Evolutionary conservation across 768 basidiomycete species (phyloP).

Genomic region (Plicaturopsis crispa): DNA sequence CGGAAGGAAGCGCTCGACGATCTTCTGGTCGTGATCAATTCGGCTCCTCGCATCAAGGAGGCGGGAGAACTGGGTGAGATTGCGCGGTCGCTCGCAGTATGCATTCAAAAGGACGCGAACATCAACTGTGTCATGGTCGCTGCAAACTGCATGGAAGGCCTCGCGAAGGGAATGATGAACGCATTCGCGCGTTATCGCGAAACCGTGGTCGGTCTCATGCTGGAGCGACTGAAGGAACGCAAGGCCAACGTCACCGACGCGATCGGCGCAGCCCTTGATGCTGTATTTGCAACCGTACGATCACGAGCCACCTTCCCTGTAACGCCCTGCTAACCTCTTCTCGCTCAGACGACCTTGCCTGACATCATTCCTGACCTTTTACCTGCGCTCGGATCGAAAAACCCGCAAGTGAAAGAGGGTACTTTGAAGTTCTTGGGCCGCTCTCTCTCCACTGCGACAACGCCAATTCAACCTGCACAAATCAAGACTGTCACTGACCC

Average conservation of each 20-base stretch:
- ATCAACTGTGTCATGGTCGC: conserved; percentile 92
- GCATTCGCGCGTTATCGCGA: conserved; percentile 73
- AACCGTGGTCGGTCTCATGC: conserved; percentile 62
- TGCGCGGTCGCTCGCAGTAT: conserved; percentile 64
- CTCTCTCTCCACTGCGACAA: conserved; percentile 62
- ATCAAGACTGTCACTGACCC: conserved; percentile 78
- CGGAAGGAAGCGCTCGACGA: conserved; percentile 89
- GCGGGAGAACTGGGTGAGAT: conserved; percentile 71
- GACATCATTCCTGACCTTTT: conserved; percentile 83
- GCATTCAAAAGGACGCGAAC: conserved; percentile 87
- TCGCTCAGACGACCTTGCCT: conserved; percentile 58
- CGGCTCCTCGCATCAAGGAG: conserved; percentile 74
- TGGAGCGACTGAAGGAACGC: conserved; percentile 91
- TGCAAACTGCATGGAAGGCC: conserved; percentile 73
- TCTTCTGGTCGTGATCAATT: conserved; percentile 58
- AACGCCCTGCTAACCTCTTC: conserved; percentile 7
- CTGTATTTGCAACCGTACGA: conserved; percentile 75
- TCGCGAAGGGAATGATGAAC: conserved; percentile 75
- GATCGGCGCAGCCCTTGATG: conserved; percentile 83
- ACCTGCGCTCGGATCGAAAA: conserved; percentile 76
- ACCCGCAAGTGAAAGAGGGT: conserved; percentile 94
- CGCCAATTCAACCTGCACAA: conserved; percentile 65
- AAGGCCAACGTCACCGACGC: conserved; percentile 88
- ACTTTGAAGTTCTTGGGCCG: conserved; percentile 82
- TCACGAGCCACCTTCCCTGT: conserved; percentile 4